Percentiles rank a stretch among this genome's conserved stretches.
Conservation (phyloP, 768 basidiomycete genomes). For the Cystofilobasidium ferigula region DNA sequence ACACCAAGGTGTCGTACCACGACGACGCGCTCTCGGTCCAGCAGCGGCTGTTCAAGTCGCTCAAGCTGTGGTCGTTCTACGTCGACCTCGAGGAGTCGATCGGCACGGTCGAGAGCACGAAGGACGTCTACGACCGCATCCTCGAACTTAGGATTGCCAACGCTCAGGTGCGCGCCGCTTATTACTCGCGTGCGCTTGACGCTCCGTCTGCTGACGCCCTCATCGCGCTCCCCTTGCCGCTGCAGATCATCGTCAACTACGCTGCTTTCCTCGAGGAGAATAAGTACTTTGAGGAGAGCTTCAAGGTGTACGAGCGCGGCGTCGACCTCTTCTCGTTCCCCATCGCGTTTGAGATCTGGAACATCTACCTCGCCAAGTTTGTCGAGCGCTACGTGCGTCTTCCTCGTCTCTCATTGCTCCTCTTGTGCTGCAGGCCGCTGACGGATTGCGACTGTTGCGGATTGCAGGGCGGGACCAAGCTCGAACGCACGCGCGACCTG, state of each 20-base stretch:
- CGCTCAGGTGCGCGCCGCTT: constrained; percentile 51
- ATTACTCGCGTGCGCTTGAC: not conserved
- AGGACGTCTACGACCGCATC: constrained; percentile 90
- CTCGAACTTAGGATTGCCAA: constrained; percentile 94
- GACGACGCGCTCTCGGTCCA: constrained; percentile 89
- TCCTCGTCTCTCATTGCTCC: not conserved
- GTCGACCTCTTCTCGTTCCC: constrained; percentile 97
- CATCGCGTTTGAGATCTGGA: constrained; percentile 97
- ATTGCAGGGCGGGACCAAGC: constrained; percentile 70
- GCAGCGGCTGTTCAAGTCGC: constrained; percentile 83
- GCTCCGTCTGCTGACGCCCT: not conserved
- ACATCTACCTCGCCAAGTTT: constrained; percentile 95
- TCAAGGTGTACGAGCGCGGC: constrained; percentile 96
- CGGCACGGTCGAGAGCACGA: constrained; percentile 80
- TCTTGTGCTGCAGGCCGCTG: too few species aligned
- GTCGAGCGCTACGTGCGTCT: constrained; percentile 79
- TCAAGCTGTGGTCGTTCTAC: constrained; percentile 98
- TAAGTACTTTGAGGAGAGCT: constrained; percentile 95
- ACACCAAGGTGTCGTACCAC: constrained; percentile 80
- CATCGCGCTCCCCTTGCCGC: too few species aligned
- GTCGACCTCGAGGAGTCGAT: constrained; percentile 96
- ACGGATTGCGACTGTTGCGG: not conserved
- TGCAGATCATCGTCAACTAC: constrained; percentile 76
- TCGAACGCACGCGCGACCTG: constrained; percentile 90
- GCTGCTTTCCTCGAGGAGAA: constrained; percentile 95